Evolutionary conservation across 306 rosid genomes (phyloP).

Genomic region (Fragaria nilgerrensis): DNA sequence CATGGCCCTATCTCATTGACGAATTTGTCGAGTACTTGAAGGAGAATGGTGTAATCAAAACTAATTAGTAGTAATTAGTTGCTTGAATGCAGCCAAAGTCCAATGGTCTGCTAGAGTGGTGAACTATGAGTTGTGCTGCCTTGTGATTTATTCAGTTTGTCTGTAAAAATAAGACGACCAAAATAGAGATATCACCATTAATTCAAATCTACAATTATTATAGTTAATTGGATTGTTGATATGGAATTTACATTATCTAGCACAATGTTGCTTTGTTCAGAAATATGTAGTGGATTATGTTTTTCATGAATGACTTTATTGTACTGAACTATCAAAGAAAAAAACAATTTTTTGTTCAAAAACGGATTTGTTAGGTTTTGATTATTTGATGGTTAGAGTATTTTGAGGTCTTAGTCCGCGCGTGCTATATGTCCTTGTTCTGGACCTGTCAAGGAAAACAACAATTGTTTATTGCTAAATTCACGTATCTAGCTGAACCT

Average conservation of each 20-base stretch:
- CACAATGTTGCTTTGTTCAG: background rate
- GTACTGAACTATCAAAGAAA: too few species aligned
- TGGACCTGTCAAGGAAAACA: too few species aligned
- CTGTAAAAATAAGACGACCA: conserved; percentile 25
- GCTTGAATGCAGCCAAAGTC: conserved; percentile 39
- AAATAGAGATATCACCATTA: background rate
- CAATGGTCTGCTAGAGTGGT: conserved; percentile 17
- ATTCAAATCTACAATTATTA: conserved; percentile 3
- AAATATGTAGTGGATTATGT: background rate
- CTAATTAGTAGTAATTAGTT: conserved; percentile 32
- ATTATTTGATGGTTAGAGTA: too few species aligned
- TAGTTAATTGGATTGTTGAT: conserved; percentile 18
- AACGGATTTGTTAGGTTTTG: too few species aligned
- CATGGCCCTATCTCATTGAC: conserved; percentile 97
- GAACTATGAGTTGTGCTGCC: conserved; percentile 20
- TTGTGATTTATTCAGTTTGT: conserved; percentile 15
- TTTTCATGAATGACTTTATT: background rate
- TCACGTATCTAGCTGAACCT: too few species aligned
- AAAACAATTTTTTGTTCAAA: too few species aligned
- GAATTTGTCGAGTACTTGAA: conserved; percentile 89
- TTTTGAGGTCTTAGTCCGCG: too few species aligned
- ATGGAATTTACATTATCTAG: background rate
- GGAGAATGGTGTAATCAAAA: conserved; percentile 68
- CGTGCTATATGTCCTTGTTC: too few species aligned
- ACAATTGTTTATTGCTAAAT: too few species aligned